Evolutionary conservation across 2,329 filamentous ascomycete species (phyloP).

Genomic region (Bisporella sp.): DNA sequence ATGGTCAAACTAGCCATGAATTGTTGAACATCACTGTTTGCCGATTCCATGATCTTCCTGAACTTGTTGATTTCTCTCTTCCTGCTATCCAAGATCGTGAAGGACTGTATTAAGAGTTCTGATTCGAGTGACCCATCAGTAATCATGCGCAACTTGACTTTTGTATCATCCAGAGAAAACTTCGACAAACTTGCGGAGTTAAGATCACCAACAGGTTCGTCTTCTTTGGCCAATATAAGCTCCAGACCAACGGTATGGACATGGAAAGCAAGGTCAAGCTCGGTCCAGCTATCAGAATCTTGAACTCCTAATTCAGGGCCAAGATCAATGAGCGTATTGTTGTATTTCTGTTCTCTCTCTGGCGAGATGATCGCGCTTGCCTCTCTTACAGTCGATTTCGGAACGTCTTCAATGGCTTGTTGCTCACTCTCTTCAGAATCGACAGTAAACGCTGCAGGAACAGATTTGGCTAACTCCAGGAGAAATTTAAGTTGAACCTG

Average conservation of each 20-base stretch:
- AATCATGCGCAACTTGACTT: constrained; percentile 85
- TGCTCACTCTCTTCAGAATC: constrained; percentile 66
- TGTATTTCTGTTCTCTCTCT: constrained; percentile 7
- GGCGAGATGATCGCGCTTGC: constrained; percentile 14
- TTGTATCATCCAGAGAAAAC: constrained; percentile 90
- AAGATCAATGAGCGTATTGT: constrained; percentile 44
- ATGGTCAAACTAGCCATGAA: constrained; percentile 98
- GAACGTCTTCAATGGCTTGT: constrained; percentile 69
- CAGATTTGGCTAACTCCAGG: constrained; percentile 77
- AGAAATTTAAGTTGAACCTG: constrained; percentile 88
- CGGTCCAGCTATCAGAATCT: constrained; percentile 74
- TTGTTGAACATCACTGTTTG: constrained; percentile 86
- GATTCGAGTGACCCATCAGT: constrained; percentile 88
- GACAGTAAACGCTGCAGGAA: constrained; percentile 78
- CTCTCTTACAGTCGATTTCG: constrained; percentile 33
- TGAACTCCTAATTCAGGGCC: constrained; percentile 61
- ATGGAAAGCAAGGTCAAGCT: constrained; percentile 85
- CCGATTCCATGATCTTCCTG: constrained; percentile 94
- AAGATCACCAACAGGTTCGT: constrained; percentile 70
- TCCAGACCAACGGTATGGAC: constrained; percentile 85
- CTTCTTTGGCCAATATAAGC: constrained; percentile 68
- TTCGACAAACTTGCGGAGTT: constrained; percentile 79
- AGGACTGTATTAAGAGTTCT: constrained; percentile 87
- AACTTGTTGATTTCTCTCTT: constrained; percentile 88
- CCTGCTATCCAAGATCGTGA: constrained; percentile 92